phyloP scores from a whole-genome alignment of 176 grass and related monocot species.

The Cocos nucifera region DNA sequence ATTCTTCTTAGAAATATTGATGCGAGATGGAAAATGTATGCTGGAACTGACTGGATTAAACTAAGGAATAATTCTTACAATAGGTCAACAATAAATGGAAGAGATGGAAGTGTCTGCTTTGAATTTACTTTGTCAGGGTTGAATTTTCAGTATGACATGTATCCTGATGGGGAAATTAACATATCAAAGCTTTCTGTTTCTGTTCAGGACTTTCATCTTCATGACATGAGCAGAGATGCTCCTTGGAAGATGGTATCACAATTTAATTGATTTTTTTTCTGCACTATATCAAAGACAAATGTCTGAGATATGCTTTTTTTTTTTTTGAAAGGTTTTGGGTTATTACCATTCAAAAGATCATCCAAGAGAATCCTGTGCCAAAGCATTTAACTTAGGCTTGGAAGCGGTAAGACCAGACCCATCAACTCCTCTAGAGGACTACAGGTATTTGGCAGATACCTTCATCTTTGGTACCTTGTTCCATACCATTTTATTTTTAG shows the following conservation, averaged over 20 bases:
- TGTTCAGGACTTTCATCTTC: constrained; percentile 61
- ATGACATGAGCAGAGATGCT: constrained; percentile 67
- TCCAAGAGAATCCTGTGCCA: constrained; percentile 79
- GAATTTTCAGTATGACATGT: constrained; percentile 68
- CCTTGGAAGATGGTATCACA: constrained; percentile 88
- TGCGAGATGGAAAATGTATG: constrained; percentile 74
- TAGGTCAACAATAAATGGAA: constrained; percentile 29
- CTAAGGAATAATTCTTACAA: constrained; percentile 27
- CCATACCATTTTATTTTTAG: too few relatives aligned
- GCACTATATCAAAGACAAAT: too few relatives aligned
- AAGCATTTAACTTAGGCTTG: constrained; percentile 71
- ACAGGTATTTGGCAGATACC: constrained; percentile 44
- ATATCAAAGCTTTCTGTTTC: constrained; percentile 62
- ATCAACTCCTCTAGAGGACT: constrained; percentile 79
- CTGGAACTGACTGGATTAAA: constrained; percentile 65
- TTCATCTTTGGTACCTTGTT: neutral
- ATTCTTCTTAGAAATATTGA: constrained; percentile 64
- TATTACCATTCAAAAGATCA: constrained; percentile 73
- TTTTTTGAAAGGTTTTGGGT: constrained; percentile 61
- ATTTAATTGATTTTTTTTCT: neutral
- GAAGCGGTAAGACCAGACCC: constrained; percentile 86
- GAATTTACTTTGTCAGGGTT: constrained; percentile 63
- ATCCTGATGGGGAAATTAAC: constrained; percentile 74
- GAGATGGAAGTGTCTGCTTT: constrained; percentile 53
- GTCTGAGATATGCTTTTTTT: constrained; percentile 11